A percentile compares a stretch with the other conserved stretches of the same genome.
Conservation (phyloP, 176 grass and related monocot species). For the Oryza longistaminata region DNA sequence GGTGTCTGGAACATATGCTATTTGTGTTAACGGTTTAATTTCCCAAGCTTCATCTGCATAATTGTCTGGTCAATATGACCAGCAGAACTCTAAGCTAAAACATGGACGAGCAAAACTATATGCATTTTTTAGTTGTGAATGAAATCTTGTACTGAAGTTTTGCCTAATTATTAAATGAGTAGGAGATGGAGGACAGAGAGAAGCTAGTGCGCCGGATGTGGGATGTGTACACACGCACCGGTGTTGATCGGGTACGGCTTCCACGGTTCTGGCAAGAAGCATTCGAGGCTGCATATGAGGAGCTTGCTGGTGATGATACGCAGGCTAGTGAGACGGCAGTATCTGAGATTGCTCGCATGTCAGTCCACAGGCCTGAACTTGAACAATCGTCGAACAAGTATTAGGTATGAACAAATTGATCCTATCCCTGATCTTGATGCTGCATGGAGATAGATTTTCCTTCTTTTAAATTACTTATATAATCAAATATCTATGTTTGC, state of each 20-base stretch:
- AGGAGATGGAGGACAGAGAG: slow-evolving; percentile 95
- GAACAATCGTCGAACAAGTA: slow-evolving; percentile 48
- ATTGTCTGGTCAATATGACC: neutral
- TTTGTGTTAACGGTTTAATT: neutral
- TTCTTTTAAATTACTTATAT: neutral
- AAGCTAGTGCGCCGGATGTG: slow-evolving; percentile 80
- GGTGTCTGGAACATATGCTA: neutral
- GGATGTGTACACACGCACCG: slow-evolving; percentile 70
- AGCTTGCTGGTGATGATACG: slow-evolving; percentile 70
- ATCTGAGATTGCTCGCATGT: slow-evolving; percentile 76
- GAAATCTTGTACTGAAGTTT: slow-evolving; percentile 11
- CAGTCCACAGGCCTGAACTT: slow-evolving; percentile 61
- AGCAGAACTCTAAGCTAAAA: neutral
- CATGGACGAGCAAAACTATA: neutral
- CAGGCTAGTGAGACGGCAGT: slow-evolving; percentile 52
- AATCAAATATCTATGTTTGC: neutral
- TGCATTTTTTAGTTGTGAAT: neutral
- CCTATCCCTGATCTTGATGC: neutral
- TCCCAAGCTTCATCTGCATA: neutral
- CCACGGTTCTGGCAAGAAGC: slow-evolving; percentile 79
- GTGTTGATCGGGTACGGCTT: slow-evolving; percentile 48
- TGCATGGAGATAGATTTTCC: neutral
- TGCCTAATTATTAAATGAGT: neutral
- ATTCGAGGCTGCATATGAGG: slow-evolving; percentile 89
- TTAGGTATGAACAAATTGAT: slow-evolving; percentile 13